A percentile compares a stretch with the other conserved stretches of the same genome.
Conservation (phyloP, 2,329 filamentous ascomycete species). For the Colletotrichum lindemuthianum region DNA sequence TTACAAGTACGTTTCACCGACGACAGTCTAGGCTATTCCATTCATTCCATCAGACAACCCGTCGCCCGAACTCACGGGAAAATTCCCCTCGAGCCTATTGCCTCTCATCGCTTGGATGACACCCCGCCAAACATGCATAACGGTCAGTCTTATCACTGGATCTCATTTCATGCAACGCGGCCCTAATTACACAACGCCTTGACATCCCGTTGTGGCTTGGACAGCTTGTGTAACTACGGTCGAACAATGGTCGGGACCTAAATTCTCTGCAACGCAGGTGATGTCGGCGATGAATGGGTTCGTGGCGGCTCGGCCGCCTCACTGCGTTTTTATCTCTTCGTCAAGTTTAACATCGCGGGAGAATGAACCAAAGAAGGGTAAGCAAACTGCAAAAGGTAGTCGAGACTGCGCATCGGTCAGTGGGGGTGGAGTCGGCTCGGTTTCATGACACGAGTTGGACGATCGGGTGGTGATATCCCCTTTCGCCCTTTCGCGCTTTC, state of each 20-base stretch:
- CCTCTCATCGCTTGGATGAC: constrained; percentile 12
- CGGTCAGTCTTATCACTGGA: constrained; percentile 3
- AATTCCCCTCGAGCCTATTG: constrained; percentile 7
- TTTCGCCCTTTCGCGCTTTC: no score
- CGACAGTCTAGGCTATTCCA: constrained; percentile 2
- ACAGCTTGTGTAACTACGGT: no score
- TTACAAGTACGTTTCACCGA: neutral
- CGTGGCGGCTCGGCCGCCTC: no score
- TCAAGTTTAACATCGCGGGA: neutral
- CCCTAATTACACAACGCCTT: neutral
- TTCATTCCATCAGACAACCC: constrained; percentile 8
- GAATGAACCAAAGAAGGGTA: neutral
- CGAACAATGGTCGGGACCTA: no score
- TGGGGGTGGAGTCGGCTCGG: constrained; percentile 18
- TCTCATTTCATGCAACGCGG: constrained; percentile 14
- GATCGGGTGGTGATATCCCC: constrained; percentile 15
- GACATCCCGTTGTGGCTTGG: no score
- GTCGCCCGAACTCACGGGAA: constrained; percentile 20
- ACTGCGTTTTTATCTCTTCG: no score
- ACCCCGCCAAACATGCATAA: constrained; percentile 29
- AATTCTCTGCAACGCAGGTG: no score
- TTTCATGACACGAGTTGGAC: constrained; percentile 27
- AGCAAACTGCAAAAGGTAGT: neutral
- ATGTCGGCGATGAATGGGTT: no score
- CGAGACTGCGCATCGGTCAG: constrained; percentile 11